Conservation (phyloP, 2,329 filamentous ascomycete species). For the Colletotrichum melonis region DNA sequence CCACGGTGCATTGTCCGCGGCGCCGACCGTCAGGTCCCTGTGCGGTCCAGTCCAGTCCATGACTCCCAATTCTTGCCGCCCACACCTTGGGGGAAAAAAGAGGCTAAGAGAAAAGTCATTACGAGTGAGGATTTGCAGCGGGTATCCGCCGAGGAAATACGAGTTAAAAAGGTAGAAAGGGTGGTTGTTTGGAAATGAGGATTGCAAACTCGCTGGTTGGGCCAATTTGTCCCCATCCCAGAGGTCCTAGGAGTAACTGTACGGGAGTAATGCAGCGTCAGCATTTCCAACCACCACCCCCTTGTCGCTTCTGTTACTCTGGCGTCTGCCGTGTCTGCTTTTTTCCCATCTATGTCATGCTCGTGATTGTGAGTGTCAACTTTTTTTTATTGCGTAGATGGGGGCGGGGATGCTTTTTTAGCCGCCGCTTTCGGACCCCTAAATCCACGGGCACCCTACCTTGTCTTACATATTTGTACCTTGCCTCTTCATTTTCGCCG, state of each 20-base stretch:
- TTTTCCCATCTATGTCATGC: not conserved
- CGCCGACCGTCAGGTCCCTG: too few species aligned
- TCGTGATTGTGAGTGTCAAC: not conserved
- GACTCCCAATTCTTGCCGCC: not conserved
- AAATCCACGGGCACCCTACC: not conserved
- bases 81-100: not conserved
- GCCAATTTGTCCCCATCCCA: slow-evolving; percentile 4
- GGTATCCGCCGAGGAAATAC: not conserved
- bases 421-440: slow-evolving; percentile 33
- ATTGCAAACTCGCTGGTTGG: slow-evolving; percentile 21
- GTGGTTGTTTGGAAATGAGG: not conserved
- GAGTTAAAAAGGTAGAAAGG: not conserved
- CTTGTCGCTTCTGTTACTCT: not conserved
- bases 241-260: not conserved
- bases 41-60: not conserved
- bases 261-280: slow-evolving; percentile 20
- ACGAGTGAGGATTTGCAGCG: not conserved
- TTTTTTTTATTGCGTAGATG: not conserved
- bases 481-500: not conserved
- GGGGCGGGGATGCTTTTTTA: not conserved
- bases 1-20: slow-evolving; percentile 4
- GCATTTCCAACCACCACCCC: not conserved
- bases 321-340: not conserved
- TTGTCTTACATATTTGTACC: not conserved
- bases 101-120: not conserved